phyloP scores from a whole-genome alignment of 2,329 filamentous ascomycete species.

The Neopestalotiopsis sp. region DNA sequence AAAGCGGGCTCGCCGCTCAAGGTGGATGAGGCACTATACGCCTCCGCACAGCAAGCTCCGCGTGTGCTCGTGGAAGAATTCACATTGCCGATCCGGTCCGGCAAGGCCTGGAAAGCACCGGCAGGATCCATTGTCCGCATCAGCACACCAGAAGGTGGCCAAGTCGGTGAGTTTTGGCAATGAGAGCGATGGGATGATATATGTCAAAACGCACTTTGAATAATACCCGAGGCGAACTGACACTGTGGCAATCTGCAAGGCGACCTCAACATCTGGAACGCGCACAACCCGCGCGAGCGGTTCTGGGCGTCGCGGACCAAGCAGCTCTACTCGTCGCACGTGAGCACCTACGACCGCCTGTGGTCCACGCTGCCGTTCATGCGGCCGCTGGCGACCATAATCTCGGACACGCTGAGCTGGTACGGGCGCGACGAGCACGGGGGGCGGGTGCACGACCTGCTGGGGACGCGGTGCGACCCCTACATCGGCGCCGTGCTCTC shows the following conservation, averaged over 20 bases:
- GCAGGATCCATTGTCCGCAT: slow-evolving; percentile 74
- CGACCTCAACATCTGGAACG: slow-evolving; percentile 84
- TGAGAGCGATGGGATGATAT: too few species aligned
- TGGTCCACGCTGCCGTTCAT: slow-evolving; percentile 83
- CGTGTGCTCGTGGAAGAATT: slow-evolving; percentile 56
- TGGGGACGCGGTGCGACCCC: slow-evolving; percentile 84
- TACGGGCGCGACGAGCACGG: slow-evolving; percentile 69
- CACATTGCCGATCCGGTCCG: slow-evolving; percentile 75
- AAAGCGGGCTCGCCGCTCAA: slow-evolving; percentile 48
- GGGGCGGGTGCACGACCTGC: slow-evolving; percentile 75
- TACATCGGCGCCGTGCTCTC: slow-evolving; percentile 77
- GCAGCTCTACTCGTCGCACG: slow-evolving; percentile 79
- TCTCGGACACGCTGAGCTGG: slow-evolving; percentile 68
- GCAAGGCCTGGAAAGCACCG: slow-evolving; percentile 73
- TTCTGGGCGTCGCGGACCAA: slow-evolving; percentile 84
- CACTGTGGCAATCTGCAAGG: slow-evolving; percentile 45
- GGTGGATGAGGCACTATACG: slow-evolving; percentile 58
- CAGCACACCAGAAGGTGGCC: slow-evolving; percentile 77
- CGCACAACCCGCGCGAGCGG: slow-evolving; percentile 75
- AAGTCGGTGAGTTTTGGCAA: slow-evolving; percentile 60
- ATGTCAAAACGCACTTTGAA: too few species aligned
- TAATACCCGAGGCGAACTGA: too few species aligned
- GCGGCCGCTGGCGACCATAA: slow-evolving; percentile 75
- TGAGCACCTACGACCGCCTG: slow-evolving; percentile 73
- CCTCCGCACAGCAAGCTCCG: slow-evolving; percentile 60